A percentile compares a stretch with the other conserved stretches of the same genome.
Evolutionary conservation across 306 rosid species (phyloP).

Genomic region (Myrica gale): DNA sequence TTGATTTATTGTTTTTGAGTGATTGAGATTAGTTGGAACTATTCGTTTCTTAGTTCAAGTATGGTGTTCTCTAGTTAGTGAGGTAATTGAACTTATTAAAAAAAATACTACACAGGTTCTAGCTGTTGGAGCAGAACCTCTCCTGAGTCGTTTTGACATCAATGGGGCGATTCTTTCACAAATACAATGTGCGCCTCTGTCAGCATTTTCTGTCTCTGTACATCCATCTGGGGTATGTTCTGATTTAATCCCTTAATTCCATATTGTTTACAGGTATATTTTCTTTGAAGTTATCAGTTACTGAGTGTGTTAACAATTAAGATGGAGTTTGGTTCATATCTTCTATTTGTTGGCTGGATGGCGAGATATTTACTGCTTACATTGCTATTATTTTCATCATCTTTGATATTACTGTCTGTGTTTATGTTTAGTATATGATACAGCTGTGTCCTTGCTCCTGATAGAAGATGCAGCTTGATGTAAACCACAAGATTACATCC

Average conservation of each 20-base stretch:
- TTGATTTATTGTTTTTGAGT: not conserved
- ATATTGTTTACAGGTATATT: constrained; percentile 3
- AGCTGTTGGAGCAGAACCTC: constrained; percentile 84
- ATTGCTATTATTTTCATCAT: not conserved
- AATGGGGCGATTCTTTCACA: constrained; percentile 78
- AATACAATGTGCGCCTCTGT: constrained; percentile 82
- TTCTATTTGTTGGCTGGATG: not conserved
- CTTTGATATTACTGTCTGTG: not conserved
- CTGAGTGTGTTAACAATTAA: not conserved
- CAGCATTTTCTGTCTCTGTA: constrained; percentile 71
- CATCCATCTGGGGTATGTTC: constrained; percentile 75
- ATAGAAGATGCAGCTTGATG: not conserved
- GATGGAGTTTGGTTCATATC: not conserved
- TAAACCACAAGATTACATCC: not conserved
- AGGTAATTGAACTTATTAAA: constrained; percentile 4
- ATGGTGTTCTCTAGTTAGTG: not conserved
- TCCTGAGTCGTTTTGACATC: constrained; percentile 69
- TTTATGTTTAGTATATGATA: not conserved
- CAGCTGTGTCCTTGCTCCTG: not conserved
- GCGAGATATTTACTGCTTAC: not conserved
- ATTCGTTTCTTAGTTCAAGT: too few relatives aligned
- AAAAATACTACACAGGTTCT: constrained; percentile 47
- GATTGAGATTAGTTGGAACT: not conserved
- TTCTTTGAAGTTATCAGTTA: not conserved
- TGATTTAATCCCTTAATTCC: constrained; percentile 8